Base-by-base conservation (phyloP, 371 early-diverging fungal species). In the Chytridiales sp. region DNA sequence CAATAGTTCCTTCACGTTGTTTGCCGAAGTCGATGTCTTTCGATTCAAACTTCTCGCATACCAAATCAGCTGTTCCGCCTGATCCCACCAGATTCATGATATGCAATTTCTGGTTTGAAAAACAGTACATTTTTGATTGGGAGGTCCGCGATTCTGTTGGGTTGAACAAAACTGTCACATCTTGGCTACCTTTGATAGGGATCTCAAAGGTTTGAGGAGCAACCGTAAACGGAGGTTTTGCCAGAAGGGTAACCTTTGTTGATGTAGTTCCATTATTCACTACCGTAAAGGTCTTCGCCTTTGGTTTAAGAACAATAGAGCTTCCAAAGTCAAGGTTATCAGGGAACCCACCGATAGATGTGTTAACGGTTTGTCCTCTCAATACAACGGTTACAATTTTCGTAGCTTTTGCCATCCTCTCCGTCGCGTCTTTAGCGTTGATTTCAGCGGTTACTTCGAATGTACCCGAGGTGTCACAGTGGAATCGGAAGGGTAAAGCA, bases 11-110 rank as follows among this genome's bases (percentile, higher is more conserved):
- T 42, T 81, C 80, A 13, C 70, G 38, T 34, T 73, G 72, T 17
- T 64, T 44, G 3, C 81, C 83, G 47, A 81, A 76, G 47, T 83
- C 79, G 21, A 83, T 59, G 41, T 71, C 73, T 53, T 76, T 72
- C n/a, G 70, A 62, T 24, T 65, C 55, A 59, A 72, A 79, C 56
- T 77, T 75, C 47, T 83, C 81, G 52, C 79, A 81, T 0, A 74
- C 64, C 5, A 83, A 70, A 26, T 78, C 77, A 0, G 76, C 76
- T 21, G 69, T 78, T 2, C 83, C 83, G n/a, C 61, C 64, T 36
- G 66, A 36, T 35, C 80, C 80, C 0, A 48, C 46, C 15, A 72
- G 11, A 1, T 64, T 41, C 21, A 77, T 48, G 13, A 70, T 59
- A 43, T 69, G 70, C 6, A 80, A 65, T 50, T 61, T 65, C 31